phyloP scores from a whole-genome alignment of 2,329 filamentous ascomycete species.

The Aspergillus texensis region DNA sequence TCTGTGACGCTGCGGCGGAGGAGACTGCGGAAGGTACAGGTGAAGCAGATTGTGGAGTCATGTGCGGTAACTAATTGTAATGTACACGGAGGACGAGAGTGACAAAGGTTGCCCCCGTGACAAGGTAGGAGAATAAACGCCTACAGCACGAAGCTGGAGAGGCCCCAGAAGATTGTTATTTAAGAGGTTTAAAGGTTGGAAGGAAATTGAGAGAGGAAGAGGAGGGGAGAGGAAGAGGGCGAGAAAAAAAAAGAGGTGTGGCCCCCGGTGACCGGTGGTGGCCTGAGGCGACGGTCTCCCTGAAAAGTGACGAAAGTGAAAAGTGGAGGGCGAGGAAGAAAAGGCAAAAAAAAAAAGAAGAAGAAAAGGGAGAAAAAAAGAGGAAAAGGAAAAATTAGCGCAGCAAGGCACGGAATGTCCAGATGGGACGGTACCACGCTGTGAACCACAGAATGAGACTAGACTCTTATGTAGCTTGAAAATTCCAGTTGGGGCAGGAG shows the following conservation, averaged over 20 bases:
- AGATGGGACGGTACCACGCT: slow-evolving; percentile 9
- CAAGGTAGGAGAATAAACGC: slow-evolving; percentile 19
- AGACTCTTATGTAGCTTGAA: neutral
- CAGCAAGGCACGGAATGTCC: slow-evolving; percentile 6
- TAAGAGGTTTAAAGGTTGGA: slow-evolving; percentile 11
- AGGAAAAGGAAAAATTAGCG: neutral
- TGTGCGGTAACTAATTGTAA: slow-evolving; percentile 36
- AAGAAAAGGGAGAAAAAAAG: slow-evolving; percentile 8
- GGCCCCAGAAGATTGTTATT: slow-evolving; percentile 18
- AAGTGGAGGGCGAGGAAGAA: slow-evolving; percentile 10
- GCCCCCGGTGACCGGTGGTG: slow-evolving; percentile 20
- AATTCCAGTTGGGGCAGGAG: neutral
- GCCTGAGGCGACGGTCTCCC: slow-evolving; percentile 26
- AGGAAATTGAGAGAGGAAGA: slow-evolving; percentile 4
- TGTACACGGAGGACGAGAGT: slow-evolving; percentile 26
- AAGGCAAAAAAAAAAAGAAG: neutral
- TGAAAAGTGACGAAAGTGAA: slow-evolving; percentile 26
- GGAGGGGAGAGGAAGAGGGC: slow-evolving; percentile 9
- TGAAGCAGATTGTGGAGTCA: slow-evolving; percentile 45
- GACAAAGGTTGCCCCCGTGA: slow-evolving; percentile 27
- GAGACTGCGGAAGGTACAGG: slow-evolving; percentile 49
- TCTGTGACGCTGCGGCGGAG: slow-evolving; percentile 43
- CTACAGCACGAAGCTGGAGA: slow-evolving; percentile 32
- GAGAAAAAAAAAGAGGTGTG: slow-evolving; percentile 24
- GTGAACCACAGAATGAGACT: slow-evolving; percentile 8